Base-by-base conservation (phyloP, 2,329 filamentous ascomycete species). In the Diaporthe sp. region DNA sequence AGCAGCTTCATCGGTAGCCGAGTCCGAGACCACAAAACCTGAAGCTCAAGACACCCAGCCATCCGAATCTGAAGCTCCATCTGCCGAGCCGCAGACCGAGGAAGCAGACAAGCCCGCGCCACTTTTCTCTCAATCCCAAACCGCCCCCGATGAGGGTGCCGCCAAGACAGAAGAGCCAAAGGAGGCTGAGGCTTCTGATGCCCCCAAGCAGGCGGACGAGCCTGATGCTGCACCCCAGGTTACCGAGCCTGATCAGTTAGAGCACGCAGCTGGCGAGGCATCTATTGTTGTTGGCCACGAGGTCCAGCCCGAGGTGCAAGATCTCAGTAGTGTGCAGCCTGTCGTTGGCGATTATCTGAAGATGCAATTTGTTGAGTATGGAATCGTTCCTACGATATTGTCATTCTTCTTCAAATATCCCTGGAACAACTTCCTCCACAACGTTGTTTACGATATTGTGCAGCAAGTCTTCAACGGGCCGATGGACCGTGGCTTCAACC, bases 401-500 rank as follows among this genome's bases (percentile, higher is more conserved):
- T 94, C 95, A 73, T 98, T 98, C 86, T 99, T 99, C 85, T 99
- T 99, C 87, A 92, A 93, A 75, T 99, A 98, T 80, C 96, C 97
- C 1, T 99, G 97, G 97, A 99, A 99, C 84, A 99, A 99, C 83
- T 99, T 99, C 81, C 89, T 99, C 58, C 97, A 99, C 85, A 99
- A 99, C 81, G 97, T 99, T 56, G 97, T 99, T 63, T 99, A 99
- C 82, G 97, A 99, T 82, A 96, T 99, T 80, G 94, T 99, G 56
- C 97, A 99, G 83, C 97, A 99, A 86, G 97, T 99, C 1, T 98
- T 99, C 84, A 99, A 99, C 81, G 97, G 97, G 12, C 95, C 95
- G 0, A 98, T 99, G 94, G 96, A 98, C 79, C 93, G 95, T 75
- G 96, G 97, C 37, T 98, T 93, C 85, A 99, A 99, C 83, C 92